Base-by-base conservation (phyloP, 1,284 basidiomycete genomes). In the Cryptococcus sp. region DNA sequence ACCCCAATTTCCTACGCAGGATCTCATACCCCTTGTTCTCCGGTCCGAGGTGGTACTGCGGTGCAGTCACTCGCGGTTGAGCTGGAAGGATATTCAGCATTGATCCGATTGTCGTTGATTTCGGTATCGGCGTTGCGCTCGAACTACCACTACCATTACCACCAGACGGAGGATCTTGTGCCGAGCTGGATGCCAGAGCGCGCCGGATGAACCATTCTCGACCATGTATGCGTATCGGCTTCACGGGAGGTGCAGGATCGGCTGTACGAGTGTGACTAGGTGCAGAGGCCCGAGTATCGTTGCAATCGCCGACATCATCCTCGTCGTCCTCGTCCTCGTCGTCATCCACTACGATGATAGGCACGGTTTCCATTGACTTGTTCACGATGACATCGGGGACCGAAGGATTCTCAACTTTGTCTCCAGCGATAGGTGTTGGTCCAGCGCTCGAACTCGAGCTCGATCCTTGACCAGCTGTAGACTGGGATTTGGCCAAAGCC, bases 131-230 rank as follows among this genome's bases (percentile, higher is more conserved):
- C 10, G 30, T 13, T 8, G 30, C 10, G 13, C 8, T 35, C 8
- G 8, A 10, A 35, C 30, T 35, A 13, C 30, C 30, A 35, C 30
- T 35, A 35, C 30, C 30, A 35, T 13, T 35, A 35, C 8, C 2
- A 35, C 30, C 13, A 13, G 25, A 3, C 3, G 25, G 6, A 25
- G 30, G 30, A 35, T 35, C 30, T 13, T 35, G 19, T 20, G 51
- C 23, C 40, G 41, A 25, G 5, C 43, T 25, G 30, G 55, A 39
- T n/a, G 59, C 17, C 16, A 76, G 68, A 3, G 73, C 72, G 48
- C 74, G 71, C 4, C 75, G 73, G 59, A 78, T 76, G 64, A 75
- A 78, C 76, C 76, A 78, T 54, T 78, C 73, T 20, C 58, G 65
- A 2, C 57, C 55, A 48, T 67, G 61, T 15, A 76, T 61, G 13